phyloP scores from a whole-genome alignment of 2,329 filamentous ascomycete species.

The Penicillium sp. region DNA sequence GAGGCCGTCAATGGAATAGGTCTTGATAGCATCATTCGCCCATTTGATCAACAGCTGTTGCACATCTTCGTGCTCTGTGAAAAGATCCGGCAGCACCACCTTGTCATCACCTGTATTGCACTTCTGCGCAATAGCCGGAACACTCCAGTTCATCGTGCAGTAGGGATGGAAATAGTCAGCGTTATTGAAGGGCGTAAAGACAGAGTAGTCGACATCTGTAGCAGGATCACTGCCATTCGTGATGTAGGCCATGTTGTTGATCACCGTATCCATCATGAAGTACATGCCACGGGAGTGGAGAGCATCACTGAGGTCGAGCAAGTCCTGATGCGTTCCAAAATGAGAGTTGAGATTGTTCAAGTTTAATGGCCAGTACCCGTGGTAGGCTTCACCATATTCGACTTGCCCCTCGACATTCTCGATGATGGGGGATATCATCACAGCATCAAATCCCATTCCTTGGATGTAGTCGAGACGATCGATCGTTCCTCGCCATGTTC shows the following conservation, averaged over 20 bases:
- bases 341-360: constrained; percentile 43
- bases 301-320: constrained; percentile 40
- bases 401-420: constrained; percentile 32
- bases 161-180: constrained; percentile 27
- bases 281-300: constrained; percentile 44
- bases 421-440: constrained; percentile 40
- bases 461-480: constrained; percentile 46
- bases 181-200: constrained; percentile 21
- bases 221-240: constrained; percentile 23
- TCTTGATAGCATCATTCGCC: constrained; percentile 33
- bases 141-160: constrained; percentile 30
- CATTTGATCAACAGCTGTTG: constrained; percentile 34
- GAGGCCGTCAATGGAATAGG: constrained; percentile 44
- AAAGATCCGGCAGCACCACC: constrained; percentile 42
- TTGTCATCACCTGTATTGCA: constrained; percentile 26
- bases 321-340: constrained; percentile 42
- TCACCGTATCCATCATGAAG: constrained; percentile 47
- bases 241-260: constrained; percentile 41
- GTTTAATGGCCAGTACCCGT: constrained; percentile 45
- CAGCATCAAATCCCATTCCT: constrained; percentile 43
- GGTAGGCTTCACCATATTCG: constrained; percentile 41
- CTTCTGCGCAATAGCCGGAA: constrained; percentile 19
- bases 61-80: constrained; percentile 37
- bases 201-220: constrained; percentile 20
- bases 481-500: constrained; percentile 44